Conservation (phyloP, 768 basidiomycete species). For the Mycena galopus region DNA sequence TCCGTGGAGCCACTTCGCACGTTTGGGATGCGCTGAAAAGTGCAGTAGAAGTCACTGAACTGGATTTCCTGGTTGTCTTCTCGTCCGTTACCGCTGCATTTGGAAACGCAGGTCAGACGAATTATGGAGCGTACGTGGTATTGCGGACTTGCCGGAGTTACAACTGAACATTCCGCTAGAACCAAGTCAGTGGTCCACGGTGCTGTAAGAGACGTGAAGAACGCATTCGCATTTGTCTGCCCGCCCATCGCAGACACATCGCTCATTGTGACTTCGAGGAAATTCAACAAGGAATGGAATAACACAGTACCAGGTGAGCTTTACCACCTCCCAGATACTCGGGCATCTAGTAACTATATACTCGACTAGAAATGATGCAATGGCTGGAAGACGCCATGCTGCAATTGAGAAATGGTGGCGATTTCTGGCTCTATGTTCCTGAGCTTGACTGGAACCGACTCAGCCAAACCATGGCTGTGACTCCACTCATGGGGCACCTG, state of each 20-base stretch:
- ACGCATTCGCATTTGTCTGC: slow-evolving; percentile 50
- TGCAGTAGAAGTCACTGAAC: no score
- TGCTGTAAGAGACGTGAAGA: slow-evolving; percentile 35
- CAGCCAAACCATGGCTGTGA: background rate
- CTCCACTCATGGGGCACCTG: no score
- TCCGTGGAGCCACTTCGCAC: no score
- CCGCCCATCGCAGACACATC: slow-evolving; percentile 47
- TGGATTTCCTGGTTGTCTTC: no score
- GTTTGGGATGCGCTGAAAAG: no score
- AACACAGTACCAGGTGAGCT: slow-evolving; percentile 34
- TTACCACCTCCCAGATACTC: background rate
- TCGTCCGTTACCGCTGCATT: slow-evolving; percentile 50
- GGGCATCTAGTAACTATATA: background rate
- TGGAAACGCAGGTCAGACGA: slow-evolving; percentile 54
- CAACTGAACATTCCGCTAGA: slow-evolving; percentile 30
- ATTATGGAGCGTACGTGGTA: slow-evolving; percentile 53
- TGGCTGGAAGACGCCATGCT: slow-evolving; percentile 52
- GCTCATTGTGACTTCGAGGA: background rate
- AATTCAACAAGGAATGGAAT: slow-evolving; percentile 17
- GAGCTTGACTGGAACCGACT: slow-evolving; percentile 7
- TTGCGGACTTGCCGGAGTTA: no score
- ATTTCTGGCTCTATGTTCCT: slow-evolving; percentile 10
- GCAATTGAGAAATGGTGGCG: background rate
- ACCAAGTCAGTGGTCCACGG: slow-evolving; percentile 50
- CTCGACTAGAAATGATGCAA: slow-evolving; percentile 41